These are phyloP conservation scores for Gymnopus androsaceus DNA, from an alignment of 1,284 basidiomycete genomes.

Conservation along the genomic window DNA sequence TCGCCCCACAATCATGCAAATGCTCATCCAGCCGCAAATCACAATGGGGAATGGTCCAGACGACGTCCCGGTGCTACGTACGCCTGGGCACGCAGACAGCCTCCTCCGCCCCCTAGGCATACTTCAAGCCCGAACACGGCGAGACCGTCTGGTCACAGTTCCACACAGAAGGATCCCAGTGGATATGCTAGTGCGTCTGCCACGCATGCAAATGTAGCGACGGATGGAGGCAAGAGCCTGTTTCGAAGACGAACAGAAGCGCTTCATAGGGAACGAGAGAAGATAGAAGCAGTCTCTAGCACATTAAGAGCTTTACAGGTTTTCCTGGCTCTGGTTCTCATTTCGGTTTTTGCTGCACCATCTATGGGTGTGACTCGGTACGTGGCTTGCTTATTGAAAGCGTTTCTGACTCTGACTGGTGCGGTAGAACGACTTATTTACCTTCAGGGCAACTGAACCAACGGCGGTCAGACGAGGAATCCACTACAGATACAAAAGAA, in stretches of 20 bases:
- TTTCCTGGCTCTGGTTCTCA: slow-evolving; percentile 6
- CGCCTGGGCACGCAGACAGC: slow-evolving; percentile 15
- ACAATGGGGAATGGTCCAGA: slow-evolving; percentile 15
- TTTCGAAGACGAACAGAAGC: slow-evolving; percentile 16
- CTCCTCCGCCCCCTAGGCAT: background rate
- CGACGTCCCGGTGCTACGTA: slow-evolving; percentile 18
- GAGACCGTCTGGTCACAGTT: background rate
- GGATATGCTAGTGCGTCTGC: background rate
- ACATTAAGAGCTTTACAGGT: slow-evolving; percentile 17
- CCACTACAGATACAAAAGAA: background rate
- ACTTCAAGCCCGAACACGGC: background rate
- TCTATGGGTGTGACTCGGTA: background rate
- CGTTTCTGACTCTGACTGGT: background rate
- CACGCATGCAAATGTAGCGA: slow-evolving; percentile 3
- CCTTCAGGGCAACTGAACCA: background rate
- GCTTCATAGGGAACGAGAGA: slow-evolving; percentile 12
- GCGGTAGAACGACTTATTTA: background rate
- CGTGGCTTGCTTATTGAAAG: background rate
- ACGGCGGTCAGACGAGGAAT: background rate
- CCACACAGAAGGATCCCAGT: background rate
- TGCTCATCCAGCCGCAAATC: slow-evolving; percentile 7
- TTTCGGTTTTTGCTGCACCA: slow-evolving; percentile 7
- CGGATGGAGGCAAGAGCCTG: slow-evolving; percentile 2
- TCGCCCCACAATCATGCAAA: background rate
- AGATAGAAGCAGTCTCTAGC: slow-evolving; percentile 13